A percentile compares a stretch with the other conserved stretches of the same genome.
phyloP scores from a whole-genome alignment of 75 land plant species.

The Selaginella moellendorffii region DNA sequence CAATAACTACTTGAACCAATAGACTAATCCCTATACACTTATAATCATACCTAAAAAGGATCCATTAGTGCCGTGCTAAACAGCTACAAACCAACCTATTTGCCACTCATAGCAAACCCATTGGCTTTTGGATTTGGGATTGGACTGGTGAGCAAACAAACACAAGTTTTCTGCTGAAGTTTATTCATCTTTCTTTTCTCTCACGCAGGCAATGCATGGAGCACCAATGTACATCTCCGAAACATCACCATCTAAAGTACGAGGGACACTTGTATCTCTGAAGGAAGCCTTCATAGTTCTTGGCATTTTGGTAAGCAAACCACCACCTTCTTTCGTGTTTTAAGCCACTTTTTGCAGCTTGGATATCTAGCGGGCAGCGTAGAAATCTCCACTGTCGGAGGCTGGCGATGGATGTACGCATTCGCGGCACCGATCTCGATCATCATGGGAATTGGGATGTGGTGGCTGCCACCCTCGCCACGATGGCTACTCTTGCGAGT shows the following conservation, averaged over 20 bases:
- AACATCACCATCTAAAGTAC: conserved; percentile 81
- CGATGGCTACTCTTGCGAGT: conserved; percentile 63
- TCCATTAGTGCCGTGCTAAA: too few species aligned
- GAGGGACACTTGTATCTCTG: conserved; percentile 80
- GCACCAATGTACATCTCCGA: conserved; percentile 97
- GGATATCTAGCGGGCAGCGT: too few species aligned
- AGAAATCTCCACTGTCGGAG: conserved; percentile 34
- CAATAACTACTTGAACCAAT: too few species aligned
- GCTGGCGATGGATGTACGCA: conserved; percentile 78
- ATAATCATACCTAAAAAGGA: too few species aligned
- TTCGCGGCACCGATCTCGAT: conserved; percentile 35
- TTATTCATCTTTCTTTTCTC: neutral
- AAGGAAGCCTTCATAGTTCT: conserved; percentile 91
- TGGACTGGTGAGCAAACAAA: conserved; percentile 47
- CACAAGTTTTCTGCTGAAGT: neutral
- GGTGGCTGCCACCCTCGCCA: conserved; percentile 69
- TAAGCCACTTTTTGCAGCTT: too few species aligned
- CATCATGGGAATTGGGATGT: conserved; percentile 70
- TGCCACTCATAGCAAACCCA: too few species aligned
- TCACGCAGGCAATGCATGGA: conserved; percentile 88
- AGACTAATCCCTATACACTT: too few species aligned
- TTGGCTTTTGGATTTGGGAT: conserved; percentile 81
- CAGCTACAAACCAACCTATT: too few species aligned
- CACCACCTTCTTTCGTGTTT: too few species aligned
- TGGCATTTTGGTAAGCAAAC: conserved; percentile 87